Conservation (phyloP, 768 basidiomycete genomes). For the Psilocybe sp. region DNA sequence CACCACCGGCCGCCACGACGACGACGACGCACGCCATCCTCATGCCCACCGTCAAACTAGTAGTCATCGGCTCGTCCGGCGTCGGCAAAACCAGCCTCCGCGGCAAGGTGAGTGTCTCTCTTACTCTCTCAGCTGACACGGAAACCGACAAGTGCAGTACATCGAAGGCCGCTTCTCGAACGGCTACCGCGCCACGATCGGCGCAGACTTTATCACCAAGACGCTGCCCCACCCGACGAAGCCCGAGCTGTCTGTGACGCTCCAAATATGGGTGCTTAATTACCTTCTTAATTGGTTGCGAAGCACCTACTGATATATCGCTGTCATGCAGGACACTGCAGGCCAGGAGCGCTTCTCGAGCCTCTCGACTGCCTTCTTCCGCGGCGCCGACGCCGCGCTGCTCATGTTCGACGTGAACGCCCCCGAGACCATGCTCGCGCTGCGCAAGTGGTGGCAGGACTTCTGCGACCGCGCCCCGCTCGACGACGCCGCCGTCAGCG, state of each 20-base stretch:
- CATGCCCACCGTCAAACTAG: slow-evolving; percentile 78
- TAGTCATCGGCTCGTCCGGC: slow-evolving; percentile 77
- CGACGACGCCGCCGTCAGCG: slow-evolving; percentile 54
- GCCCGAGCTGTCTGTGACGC: slow-evolving; percentile 53
- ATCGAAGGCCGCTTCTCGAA: slow-evolving; percentile 73
- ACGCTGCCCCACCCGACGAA: slow-evolving; percentile 58
- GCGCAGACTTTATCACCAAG: slow-evolving; percentile 86
- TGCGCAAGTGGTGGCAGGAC: slow-evolving; percentile 77
- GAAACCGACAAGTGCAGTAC: slow-evolving; percentile 44
- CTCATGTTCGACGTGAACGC: slow-evolving; percentile 80
- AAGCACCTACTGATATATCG: slow-evolving; percentile 1
- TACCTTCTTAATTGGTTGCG: background rate
- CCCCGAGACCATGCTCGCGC: slow-evolving; percentile 53
- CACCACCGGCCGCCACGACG: slow-evolving; percentile 9
- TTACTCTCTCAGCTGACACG: background rate
- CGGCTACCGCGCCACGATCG: slow-evolving; percentile 82
- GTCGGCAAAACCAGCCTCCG: slow-evolving; percentile 85
- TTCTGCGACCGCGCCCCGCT: slow-evolving; percentile 69
- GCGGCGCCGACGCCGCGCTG: slow-evolving; percentile 79
- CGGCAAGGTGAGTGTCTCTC: slow-evolving; percentile 53
- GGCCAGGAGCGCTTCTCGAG: slow-evolving; percentile 88
- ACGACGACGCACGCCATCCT: no score
- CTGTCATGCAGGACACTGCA: slow-evolving; percentile 63
- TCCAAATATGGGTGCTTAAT: slow-evolving; percentile 57
- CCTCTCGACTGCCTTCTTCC: slow-evolving; percentile 79